Percentiles rank a stretch among this genome's conserved stretches.
Conservation (phyloP, 2,329 filamentous ascomycete species). For the Fusarium euwallaceae region DNA sequence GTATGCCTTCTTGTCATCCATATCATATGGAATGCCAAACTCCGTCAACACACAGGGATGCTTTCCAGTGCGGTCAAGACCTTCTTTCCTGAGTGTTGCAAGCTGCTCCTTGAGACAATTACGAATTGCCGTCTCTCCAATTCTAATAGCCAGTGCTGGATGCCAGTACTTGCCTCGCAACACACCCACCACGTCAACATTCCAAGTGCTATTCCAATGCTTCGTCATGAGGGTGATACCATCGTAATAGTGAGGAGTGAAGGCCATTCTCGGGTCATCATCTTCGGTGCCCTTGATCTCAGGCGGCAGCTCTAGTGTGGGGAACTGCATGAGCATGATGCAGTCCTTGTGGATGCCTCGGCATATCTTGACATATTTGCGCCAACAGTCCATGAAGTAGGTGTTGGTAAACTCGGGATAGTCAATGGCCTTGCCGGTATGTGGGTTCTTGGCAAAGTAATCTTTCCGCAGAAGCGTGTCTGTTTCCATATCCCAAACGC, state of each 20-base stretch:
- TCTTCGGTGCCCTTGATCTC: slow-evolving; percentile 87
- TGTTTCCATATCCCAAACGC: slow-evolving; percentile 87
- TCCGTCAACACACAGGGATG: slow-evolving; percentile 93
- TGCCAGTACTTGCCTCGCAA: slow-evolving; percentile 89
- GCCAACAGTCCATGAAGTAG: slow-evolving; percentile 90
- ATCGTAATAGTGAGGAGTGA: slow-evolving; percentile 96
- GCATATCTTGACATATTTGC: slow-evolving; percentile 80
- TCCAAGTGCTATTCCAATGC: slow-evolving; percentile 98
- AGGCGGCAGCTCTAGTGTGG: slow-evolving; percentile 92
- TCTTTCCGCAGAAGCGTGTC: slow-evolving; percentile 85
- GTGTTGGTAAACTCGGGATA: slow-evolving; percentile 91
- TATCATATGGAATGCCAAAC: slow-evolving; percentile 98
- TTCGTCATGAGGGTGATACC: slow-evolving; percentile 97
- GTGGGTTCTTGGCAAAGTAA: slow-evolving; percentile 87
- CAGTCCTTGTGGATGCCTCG: slow-evolving; percentile 81
- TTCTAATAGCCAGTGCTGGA: slow-evolving; percentile 90
- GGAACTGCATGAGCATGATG: slow-evolving; percentile 91
- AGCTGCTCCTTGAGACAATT: slow-evolving; percentile 95
- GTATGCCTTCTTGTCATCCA: slow-evolving; percentile 97
- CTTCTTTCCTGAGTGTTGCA: slow-evolving; percentile 84
- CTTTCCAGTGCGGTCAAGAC: slow-evolving; percentile 86
- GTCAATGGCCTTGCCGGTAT: slow-evolving; percentile 78
- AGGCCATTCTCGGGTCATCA: slow-evolving; percentile 90
- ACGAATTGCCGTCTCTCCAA: slow-evolving; percentile 93
- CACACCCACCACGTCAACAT: slow-evolving; percentile 94